Evolutionary conservation across 768 basidiomycete genomes (phyloP), one percentile per base, ranked within the genome.

Genomic region (Tylopilus plumbeoviolaceoides): DNA sequence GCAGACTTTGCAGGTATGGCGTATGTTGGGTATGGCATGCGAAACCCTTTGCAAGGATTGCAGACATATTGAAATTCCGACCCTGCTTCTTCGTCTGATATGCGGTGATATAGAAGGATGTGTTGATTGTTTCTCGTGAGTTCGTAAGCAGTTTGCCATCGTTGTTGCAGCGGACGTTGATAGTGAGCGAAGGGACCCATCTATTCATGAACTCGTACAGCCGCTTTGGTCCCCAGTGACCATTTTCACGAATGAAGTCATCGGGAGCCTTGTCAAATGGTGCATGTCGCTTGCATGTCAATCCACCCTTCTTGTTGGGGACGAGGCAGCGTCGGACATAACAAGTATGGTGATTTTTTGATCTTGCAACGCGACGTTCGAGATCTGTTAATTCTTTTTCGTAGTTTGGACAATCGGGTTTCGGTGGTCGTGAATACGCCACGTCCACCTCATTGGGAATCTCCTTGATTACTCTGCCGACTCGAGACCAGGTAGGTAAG

Each of bases 111-210:
- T 78, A 78, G 43, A 59, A 74, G 0, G 65, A 50, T 0, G 68
- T 43, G 31, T 72, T 63, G 18, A 51, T 64, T 0, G 75, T 75
- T 3, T 73, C 71, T 0, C 20, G 7, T 0, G 70, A 67, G 60
- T 71, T 72, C 0, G 71, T 73, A 0, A 78, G 20, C 0, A 79
- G 53, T 44, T 79, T 79, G 0, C 42, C 41, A 50, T 80, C 73
- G 48, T 78, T 70, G 51, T 80, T 79, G 51, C 70, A 75, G 0
- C 63, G 55, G 0, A 49, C 47, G 27, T 60, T 56, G 5, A 65
- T 27, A 0, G 65, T 27, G 1, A 76, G 56, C 0, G 47, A 48
- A 0, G 71, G 72, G 12, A 49, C 68, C 61, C 14, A 75, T 0
- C 15, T 20, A 17, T 56, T 56, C 15, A 56, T 20, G 2, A 40